Base-by-base conservation (phyloP, 805 yeast species). In the Metschnikowia baotianmanensis region DNA sequence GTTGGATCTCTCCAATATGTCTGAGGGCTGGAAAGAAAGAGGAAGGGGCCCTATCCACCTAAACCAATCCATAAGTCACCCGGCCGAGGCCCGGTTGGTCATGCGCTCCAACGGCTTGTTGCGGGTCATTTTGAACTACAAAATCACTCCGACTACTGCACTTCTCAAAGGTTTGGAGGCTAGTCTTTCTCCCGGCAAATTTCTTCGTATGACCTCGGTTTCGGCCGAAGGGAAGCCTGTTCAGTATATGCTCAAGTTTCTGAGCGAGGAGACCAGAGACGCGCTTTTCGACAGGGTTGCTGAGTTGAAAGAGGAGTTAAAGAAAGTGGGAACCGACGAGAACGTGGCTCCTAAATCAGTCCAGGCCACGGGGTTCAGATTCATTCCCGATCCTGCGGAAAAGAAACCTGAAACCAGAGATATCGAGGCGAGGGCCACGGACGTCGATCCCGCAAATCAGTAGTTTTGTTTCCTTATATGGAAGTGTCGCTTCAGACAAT, bases 11-110 rank as follows among this genome's bases (percentile, higher is more conserved):
- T 67, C 82, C 0, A 75, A 80, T 26, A 70, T 84, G 3, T 59
- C 75, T 7, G 79, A 74, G 13, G 96, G 96, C 2, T 93, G 99
- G 99, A 93, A 87, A 59, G 99, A 93, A 63, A 78, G 93, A 56
- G 99, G 99, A 18, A 72, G 85, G 30, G 99, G 99, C 2, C 74
- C 78, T 4, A 65, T 93, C n/a, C 96, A 87, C 57, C 74, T 93
- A 19, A 91, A 93, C 61, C 69, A 67, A 47, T 61, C 70, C 2
- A 46, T 53, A 19, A 47, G 51, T 9, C 63, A 66, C 32, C 55
- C 62, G 7, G 57, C 59, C 28, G 75, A 74, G 40, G 71, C 82
- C 0, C 77, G 99, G 52, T 59, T 93, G 9, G 83, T 93, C 5
- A 89, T 93, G 96, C 79, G 99, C 58, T 82, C 96, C 4, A 86